Conservation (phyloP, 345 rosid species). For the Dimocarpus longan region DNA sequence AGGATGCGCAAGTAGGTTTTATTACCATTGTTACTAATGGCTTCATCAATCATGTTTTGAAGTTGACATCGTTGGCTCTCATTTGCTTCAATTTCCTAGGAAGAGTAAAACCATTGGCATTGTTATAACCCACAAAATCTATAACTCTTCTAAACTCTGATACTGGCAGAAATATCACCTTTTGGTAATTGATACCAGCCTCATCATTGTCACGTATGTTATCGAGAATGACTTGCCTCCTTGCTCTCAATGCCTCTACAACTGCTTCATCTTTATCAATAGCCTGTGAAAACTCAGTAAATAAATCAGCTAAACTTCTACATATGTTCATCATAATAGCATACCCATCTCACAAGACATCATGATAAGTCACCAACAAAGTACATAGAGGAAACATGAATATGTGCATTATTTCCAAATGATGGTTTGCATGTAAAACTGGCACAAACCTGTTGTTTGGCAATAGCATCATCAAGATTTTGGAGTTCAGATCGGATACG, state of each 20-base stretch:
- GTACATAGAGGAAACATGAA: constrained; percentile 1
- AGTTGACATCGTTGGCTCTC: constrained; percentile 78
- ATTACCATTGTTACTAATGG: constrained; percentile 70
- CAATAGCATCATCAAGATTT: constrained; percentile 84
- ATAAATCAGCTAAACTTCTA: not conserved
- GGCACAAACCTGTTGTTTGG: constrained; percentile 67
- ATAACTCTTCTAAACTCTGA: constrained; percentile 4
- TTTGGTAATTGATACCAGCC: constrained; percentile 73
- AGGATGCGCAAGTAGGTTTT: constrained; percentile 87
- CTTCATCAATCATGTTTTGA: constrained; percentile 88
- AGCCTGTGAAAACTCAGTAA: constrained; percentile 37
- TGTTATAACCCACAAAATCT: constrained; percentile 12
- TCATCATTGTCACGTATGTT: constrained; percentile 97
- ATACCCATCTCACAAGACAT: not conserved
- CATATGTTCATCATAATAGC: not conserved
- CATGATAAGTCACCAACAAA: not conserved
- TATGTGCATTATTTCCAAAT: not conserved
- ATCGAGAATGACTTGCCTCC: constrained; percentile 94
- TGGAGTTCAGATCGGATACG: constrained; percentile 76
- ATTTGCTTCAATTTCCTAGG: constrained; percentile 84
- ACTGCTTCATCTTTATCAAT: constrained; percentile 61
- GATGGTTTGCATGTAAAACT: not conserved
- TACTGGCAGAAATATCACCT: constrained; percentile 47
- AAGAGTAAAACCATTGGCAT: constrained; percentile 21
- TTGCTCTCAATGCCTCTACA: constrained; percentile 60